A percentile compares a stretch with the other conserved stretches of the same genome.
These are phyloP conservation scores for Candida labiduridarum DNA, from an alignment of 1,139 yeast genomes.

Conservation along the genomic window DNA sequence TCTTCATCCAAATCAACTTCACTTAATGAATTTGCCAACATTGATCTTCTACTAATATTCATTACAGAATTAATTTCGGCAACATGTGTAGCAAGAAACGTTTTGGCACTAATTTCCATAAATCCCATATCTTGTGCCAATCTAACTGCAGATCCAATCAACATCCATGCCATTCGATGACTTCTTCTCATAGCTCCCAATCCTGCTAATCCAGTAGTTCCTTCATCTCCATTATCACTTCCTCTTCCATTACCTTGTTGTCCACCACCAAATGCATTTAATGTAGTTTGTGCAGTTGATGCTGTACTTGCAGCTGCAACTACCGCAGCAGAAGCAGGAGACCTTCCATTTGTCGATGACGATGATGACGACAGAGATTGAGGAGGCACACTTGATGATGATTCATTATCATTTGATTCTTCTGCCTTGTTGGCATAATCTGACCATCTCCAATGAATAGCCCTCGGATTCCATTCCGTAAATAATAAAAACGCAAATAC, in stretches of 20 bases:
- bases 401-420: constrained; percentile 25
- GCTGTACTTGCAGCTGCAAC: constrained; percentile 10
- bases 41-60: constrained; percentile 68
- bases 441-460: constrained; percentile 85
- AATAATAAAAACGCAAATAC: constrained; percentile 82
- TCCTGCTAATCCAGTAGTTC: constrained; percentile 59
- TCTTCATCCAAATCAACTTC: constrained; percentile 62
- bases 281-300: not conserved
- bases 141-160: constrained; percentile 83
- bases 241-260: constrained; percentile 31
- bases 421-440: constrained; percentile 78
- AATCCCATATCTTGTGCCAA: constrained; percentile 86
- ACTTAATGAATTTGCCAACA: constrained; percentile 66
- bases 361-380: not conserved
- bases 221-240: constrained; percentile 5
- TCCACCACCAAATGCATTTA: constrained; percentile 7
- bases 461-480: constrained; percentile 95
- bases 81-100: constrained; percentile 80
- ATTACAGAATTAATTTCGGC: constrained; percentile 79
- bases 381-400: constrained; percentile 1
- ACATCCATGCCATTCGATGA: constrained; percentile 93
- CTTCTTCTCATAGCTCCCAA: constrained; percentile 84
- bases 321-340: constrained; percentile 1
- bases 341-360: not conserved
- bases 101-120: constrained; percentile 70